phyloP scores from a whole-genome alignment of 2,329 filamentous ascomycete species.

The Penicillium expansum region DNA sequence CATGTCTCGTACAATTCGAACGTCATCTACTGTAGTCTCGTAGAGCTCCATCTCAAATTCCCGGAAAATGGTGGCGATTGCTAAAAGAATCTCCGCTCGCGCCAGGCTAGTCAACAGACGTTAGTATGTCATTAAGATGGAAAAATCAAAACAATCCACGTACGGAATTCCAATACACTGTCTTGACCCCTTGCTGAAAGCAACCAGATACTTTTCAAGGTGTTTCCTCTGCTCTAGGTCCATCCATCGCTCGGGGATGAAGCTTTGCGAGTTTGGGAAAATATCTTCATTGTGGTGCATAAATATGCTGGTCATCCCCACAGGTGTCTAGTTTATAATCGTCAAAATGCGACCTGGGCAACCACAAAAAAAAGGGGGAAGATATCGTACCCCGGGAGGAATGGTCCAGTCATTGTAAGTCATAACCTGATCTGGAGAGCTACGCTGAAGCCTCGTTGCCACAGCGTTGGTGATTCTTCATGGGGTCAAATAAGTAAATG shows the following conservation, averaged over 20 bases:
- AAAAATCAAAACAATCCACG: neutral
- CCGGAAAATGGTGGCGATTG: constrained; percentile 29
- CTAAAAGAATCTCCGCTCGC: constrained; percentile 33
- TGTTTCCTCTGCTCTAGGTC: constrained; percentile 30
- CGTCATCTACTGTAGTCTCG: constrained; percentile 33
- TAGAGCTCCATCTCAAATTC: constrained; percentile 32
- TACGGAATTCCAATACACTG: constrained; percentile 50
- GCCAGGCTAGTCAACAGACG: constrained; percentile 26
- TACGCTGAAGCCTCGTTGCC: constrained; percentile 30
- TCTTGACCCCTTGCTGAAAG: constrained; percentile 43
- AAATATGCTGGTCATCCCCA: constrained; percentile 40
- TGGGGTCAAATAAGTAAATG: neutral
- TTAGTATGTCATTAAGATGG: neutral
- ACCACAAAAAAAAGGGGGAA: neutral
- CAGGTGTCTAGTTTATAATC: constrained; percentile 26
- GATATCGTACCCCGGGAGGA: constrained; percentile 28
- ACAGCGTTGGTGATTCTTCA: constrained; percentile 24
- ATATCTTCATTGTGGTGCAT: constrained; percentile 37
- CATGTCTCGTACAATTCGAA: constrained; percentile 27
- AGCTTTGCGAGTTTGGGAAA: constrained; percentile 37
- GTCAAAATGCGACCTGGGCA: neutral
- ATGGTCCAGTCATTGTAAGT: constrained; percentile 34
- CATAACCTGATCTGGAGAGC: constrained; percentile 28
- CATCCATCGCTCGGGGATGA: constrained; percentile 41
- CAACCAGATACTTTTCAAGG: constrained; percentile 38